Evolutionary conservation across 2,329 filamentous ascomycete genomes (phyloP), one percentile per base, ranked within the genome.

Genomic region (Coniella vitis): DNA sequence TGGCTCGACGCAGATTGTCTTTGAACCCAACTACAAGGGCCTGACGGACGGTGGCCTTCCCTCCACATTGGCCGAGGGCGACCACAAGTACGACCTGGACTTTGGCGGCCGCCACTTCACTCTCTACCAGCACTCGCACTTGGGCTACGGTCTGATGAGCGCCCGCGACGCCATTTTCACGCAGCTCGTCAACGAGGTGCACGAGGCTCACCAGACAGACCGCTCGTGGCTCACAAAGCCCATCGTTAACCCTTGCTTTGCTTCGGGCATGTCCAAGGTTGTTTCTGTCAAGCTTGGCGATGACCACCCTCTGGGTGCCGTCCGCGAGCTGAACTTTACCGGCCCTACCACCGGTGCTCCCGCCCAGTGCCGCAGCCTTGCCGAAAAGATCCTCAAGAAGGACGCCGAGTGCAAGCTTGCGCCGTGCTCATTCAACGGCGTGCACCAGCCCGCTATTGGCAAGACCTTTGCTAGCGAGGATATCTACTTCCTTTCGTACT

Each of bases 341-440:
- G 93, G 93, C 2, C 93, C 93, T 13, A 78, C 82, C 50, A 44
- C 43, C 20, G 76, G 86, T 37, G 78, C 87, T 2, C 80, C 90
- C 16, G 85, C 90, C 2, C 90, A 95, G 67, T 98, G 93, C 73
- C 90, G 93, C 54, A 84, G 81, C 54, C 73, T 97, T 43, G 87
- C 90, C 1, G 93, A 98, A 73, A 88, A 86, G 67, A 94, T 94
- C 22, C 76, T 98, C 38, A 79, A 85, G 62, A 98, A 98, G 72
- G 88, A 94, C 17, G 79, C 81, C 38, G 76, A 82, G 29, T 98
- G 93, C 73, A 75, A 76, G 54, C 71, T 97, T 42, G 79, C 87
- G 0, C 93, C 93, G n/a, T 98, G 93, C 74, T 95, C 93, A 1
- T 98, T 98, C 81, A 95, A 95, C 66, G 93, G 93, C 56, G 83